These are phyloP conservation scores for Strigomonas culicis DNA, from an alignment of 208 protist species.

Conservation along the genomic window DNA sequence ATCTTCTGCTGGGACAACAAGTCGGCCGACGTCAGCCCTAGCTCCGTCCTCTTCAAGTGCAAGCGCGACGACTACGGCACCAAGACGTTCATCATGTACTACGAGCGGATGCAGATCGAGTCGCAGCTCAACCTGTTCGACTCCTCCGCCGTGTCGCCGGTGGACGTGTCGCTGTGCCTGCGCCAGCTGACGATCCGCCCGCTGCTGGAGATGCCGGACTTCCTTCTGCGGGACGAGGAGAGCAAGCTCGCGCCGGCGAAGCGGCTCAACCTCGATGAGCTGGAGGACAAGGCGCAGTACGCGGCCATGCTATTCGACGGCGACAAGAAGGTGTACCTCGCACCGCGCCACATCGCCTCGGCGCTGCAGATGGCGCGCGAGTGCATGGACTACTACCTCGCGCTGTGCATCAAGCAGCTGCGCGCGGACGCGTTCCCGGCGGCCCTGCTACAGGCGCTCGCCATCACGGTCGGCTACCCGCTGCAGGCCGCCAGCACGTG, in stretches of 20 bases:
- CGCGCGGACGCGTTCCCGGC: conserved; percentile 71
- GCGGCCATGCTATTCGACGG: conserved; percentile 77
- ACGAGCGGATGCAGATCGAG: conserved; percentile 80
- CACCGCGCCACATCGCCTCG: conserved; percentile 37
- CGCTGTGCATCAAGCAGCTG: conserved; percentile 69
- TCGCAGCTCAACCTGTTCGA: conserved; percentile 77
- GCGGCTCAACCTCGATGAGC: conserved; percentile 27
- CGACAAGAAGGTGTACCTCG: conserved; percentile 77
- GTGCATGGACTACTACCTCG: conserved; percentile 88
- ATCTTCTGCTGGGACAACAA: conserved; percentile 87
- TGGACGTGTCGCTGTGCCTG: conserved; percentile 72
- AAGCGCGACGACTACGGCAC: conserved; percentile 40
- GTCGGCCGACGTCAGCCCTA: conserved; percentile 35
- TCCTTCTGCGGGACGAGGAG: conserved; percentile 53
- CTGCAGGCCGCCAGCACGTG: conserved; percentile 18
- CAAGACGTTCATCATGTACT: conserved; percentile 66
- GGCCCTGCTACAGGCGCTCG: conserved; percentile 41
- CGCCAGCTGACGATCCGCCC: conserved; percentile 62
- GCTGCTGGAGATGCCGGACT: conserved; percentile 37
- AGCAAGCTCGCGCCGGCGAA: conserved; percentile 49
- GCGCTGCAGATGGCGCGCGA: conserved; percentile 56
- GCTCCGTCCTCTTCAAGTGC: conserved; percentile 44
- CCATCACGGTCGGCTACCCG: conserved; percentile 60
- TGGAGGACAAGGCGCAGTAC: conserved; percentile 44
- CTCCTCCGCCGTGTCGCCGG: conserved; percentile 53